Base-by-base conservation (phyloP, 805 yeast genomes). In the Yarrowia divulgata region DNA sequence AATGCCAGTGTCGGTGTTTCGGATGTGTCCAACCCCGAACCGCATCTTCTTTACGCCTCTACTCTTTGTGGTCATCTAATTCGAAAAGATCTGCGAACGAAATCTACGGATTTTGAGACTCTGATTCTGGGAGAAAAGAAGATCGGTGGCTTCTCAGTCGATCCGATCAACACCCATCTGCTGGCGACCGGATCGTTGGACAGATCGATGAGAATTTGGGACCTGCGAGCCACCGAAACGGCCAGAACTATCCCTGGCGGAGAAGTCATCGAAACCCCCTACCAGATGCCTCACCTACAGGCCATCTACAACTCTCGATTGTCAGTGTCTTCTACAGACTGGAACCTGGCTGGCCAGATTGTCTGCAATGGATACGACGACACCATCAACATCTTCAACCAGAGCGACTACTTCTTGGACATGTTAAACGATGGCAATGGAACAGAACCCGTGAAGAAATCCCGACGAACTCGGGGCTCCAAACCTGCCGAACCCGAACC, bases 291-390 rank as follows among this genome's bases (percentile, higher is more conserved):
- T 0, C 85, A 83, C 70, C 74, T 81, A 42, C 79, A 83, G 42
- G 93, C 93, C 0, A 81, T 85, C 7, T 94, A 88, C 76, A 78
- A 83, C 37, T 90, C 97, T 7, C 80, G 97, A 70, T 80, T 95
- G 45, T 91, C 97, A 68, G 87, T 95, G 1, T 90, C 96, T 60
- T 87, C 90, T 32, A 90, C 93, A 0, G 96, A 93, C 68, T 94
- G 97, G 91, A 90, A 88, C 75, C 75, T 81, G 14, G 86, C 85
- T 69, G 81, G 84, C 52, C 85, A 87, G 48, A 81, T 94, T 60
- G 97, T 95, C 0, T 90, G 97, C 77, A 94, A 95, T 77, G 98
- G 98, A 0, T 94, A 94, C 75, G 98, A 91, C 75, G 94, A 93
- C 75, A 87, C 91, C 0, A 85, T 94, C 45, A 84, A 89, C 72